These are phyloP conservation scores for Vitis amurensis DNA, from an alignment of 164 flowering plant genomes.

Conservation along the genomic window DNA sequence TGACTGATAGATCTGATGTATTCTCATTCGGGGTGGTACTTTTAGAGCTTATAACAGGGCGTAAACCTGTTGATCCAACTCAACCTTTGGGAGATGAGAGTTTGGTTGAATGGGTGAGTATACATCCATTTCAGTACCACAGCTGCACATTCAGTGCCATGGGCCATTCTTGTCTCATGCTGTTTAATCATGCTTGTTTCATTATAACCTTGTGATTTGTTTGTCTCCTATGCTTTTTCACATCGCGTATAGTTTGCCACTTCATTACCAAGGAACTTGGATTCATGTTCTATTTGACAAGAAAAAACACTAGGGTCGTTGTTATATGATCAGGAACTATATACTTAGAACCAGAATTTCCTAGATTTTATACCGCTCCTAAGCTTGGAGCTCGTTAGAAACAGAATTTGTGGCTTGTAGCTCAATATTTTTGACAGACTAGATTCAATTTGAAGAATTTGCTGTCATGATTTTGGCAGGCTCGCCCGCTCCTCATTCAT, in stretches of 20 bases:
- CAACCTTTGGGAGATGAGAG: slow-evolving; percentile 70
- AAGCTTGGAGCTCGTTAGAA: too few relatives aligned
- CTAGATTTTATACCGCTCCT: too few relatives aligned
- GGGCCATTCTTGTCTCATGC: background rate
- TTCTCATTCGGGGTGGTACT: slow-evolving; percentile 84
- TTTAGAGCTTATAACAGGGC: slow-evolving; percentile 75
- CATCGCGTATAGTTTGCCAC: too few relatives aligned
- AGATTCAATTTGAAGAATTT: background rate
- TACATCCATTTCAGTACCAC: background rate
- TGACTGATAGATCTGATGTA: slow-evolving; percentile 88
- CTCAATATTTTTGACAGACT: background rate
- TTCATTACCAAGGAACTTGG: too few relatives aligned
- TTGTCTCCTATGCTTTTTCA: too few relatives aligned
- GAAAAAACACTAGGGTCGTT: too few relatives aligned
- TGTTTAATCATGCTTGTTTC: too few relatives aligned
- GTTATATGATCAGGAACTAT: too few relatives aligned
- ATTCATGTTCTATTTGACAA: too few relatives aligned
- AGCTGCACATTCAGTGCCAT: background rate
- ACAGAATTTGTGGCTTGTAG: too few relatives aligned
- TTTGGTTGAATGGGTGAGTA: slow-evolving; percentile 79
- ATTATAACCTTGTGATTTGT: too few relatives aligned
- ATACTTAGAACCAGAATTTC: too few relatives aligned
- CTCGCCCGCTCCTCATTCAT: slow-evolving; percentile 52
- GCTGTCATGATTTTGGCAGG: slow-evolving; percentile 37
- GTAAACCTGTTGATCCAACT: slow-evolving; percentile 58